Evolutionary conservation across 2,329 filamentous ascomycete genomes (phyloP).

Genomic region (Diaporthe ampelina): DNA sequence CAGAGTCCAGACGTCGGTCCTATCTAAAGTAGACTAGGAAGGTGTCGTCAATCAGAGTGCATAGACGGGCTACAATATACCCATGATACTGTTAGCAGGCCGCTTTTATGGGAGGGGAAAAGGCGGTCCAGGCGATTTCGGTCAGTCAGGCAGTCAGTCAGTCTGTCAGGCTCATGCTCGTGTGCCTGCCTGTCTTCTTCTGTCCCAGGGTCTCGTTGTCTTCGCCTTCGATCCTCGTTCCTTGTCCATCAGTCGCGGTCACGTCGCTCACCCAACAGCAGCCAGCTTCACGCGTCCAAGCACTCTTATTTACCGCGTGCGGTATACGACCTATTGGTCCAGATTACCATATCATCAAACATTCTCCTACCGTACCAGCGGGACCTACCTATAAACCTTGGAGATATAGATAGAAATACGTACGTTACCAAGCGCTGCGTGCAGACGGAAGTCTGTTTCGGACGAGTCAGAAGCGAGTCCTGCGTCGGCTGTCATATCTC

Average conservation of each 20-base stretch:
- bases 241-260: neutral
- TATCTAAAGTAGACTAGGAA: constrained; percentile 27
- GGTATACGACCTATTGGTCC: neutral
- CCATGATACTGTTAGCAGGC: constrained; percentile 9
- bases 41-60: constrained; percentile 25
- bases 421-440: constrained; percentile 9
- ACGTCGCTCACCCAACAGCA: neutral
- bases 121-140: neutral
- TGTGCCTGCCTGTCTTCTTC: too few species aligned
- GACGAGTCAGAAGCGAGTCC: constrained; percentile 35
- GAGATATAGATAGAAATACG: neutral
- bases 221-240: neutral
- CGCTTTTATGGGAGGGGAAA: neutral
- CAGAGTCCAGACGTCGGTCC: constrained; percentile 24
- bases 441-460: constrained; percentile 24
- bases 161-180: neutral
- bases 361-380: neutral
- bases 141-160: too few species aligned
- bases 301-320: too few species aligned
- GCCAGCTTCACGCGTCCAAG: neutral
- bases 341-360: constrained; percentile 1
- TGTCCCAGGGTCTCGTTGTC: neutral
- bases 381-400: neutral
- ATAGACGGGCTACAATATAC: neutral
- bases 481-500: constrained; percentile 19